Evolutionary conservation across 768 basidiomycete species (phyloP).

Genomic region (Asterophora parasitica): DNA sequence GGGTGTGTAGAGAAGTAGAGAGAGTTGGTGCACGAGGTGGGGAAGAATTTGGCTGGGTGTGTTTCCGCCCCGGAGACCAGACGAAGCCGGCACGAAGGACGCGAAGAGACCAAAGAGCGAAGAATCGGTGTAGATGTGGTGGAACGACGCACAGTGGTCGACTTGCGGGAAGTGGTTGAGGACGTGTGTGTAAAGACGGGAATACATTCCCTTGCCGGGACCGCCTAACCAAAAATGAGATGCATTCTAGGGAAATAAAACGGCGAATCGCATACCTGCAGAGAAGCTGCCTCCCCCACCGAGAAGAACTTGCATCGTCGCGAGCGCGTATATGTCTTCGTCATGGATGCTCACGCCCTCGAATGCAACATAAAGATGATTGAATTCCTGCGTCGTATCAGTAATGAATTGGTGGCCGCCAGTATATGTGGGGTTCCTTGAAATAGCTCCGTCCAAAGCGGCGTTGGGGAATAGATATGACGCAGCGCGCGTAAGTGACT

Average conservation of each 20-base stretch:
- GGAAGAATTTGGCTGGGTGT: slow-evolving; percentile 70
- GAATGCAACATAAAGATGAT: slow-evolving; percentile 90
- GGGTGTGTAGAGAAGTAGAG: slow-evolving; percentile 67
- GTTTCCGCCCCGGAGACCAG: slow-evolving; percentile 54
- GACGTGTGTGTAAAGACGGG: slow-evolving; percentile 91
- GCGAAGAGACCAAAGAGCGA: slow-evolving; percentile 91
- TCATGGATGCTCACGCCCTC: slow-evolving; percentile 91
- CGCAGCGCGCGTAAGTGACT: slow-evolving; percentile 72
- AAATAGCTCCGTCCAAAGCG: slow-evolving; percentile 20
- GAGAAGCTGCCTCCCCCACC: slow-evolving; percentile 97
- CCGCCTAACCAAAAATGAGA: slow-evolving; percentile 50
- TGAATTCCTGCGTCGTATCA: slow-evolving; percentile 65
- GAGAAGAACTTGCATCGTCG: slow-evolving; percentile 90
- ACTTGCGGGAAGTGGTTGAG: slow-evolving; percentile 91
- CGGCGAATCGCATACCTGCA: slow-evolving; percentile 48
- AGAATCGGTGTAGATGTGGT: slow-evolving; percentile 94
- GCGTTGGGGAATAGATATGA: slow-evolving; percentile 63
- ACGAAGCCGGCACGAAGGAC: slow-evolving; percentile 66
- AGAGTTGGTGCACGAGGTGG: slow-evolving; percentile 84
- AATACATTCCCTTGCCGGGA: slow-evolving; percentile 99
- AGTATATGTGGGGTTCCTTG: slow-evolving; percentile 61
- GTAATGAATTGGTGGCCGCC: slow-evolving; percentile 77
- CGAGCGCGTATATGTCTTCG: slow-evolving; percentile 87
- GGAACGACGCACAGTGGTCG: slow-evolving; percentile 95
- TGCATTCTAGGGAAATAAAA: not conserved